A percentile compares a stretch with the other conserved stretches of the same genome.
phyloP scores from a whole-genome alignment of 73 alveolate species.

The Paraurostyla sp. region DNA sequence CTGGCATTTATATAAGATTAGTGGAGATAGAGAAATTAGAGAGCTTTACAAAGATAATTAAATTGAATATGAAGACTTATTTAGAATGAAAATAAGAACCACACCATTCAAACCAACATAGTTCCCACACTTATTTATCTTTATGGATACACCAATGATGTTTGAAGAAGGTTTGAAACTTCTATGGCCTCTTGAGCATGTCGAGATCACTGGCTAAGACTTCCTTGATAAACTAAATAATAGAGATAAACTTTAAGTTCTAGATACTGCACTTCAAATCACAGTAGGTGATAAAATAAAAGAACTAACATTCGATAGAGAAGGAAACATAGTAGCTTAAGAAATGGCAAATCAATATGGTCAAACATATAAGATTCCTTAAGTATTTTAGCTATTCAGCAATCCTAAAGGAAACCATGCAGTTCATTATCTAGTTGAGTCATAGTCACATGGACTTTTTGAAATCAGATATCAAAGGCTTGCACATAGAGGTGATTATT shows the following conservation, averaged over 20 bases:
- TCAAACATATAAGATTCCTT: slow-evolving; percentile 15
- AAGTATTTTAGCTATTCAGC: slow-evolving; percentile 8
- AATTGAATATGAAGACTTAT: slow-evolving; percentile 37
- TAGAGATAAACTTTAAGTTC: background rate
- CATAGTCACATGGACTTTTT: slow-evolving; percentile 56
- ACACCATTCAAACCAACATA: slow-evolving; percentile 58
- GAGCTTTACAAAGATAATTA: slow-evolving; percentile 1
- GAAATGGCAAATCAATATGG: background rate
- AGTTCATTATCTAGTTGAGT: slow-evolving; percentile 61
- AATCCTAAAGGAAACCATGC: slow-evolving; percentile 50
- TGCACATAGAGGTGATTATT: slow-evolving; percentile 55
- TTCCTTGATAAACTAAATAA: background rate
- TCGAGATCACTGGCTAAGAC: slow-evolving; percentile 48
- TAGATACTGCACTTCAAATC: slow-evolving; percentile 3
- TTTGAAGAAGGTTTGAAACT: slow-evolving; percentile 46
- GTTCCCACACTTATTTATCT: slow-evolving; percentile 52
- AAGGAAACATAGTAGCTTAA: slow-evolving; percentile 36
- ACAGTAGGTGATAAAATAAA: slow-evolving; percentile 61
- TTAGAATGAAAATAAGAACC: background rate
- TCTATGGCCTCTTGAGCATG: background rate
- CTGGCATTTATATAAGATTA: slow-evolving; percentile 31
- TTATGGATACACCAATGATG: slow-evolving; percentile 59
- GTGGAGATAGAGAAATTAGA: slow-evolving; percentile 58
- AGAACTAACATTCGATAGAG: slow-evolving; percentile 9
- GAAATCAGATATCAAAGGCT: slow-evolving; percentile 56